These are phyloP conservation scores for Darksidea phi DNA, from an alignment of 495 filamentous ascomycete species.

Conservation along the genomic window DNA sequence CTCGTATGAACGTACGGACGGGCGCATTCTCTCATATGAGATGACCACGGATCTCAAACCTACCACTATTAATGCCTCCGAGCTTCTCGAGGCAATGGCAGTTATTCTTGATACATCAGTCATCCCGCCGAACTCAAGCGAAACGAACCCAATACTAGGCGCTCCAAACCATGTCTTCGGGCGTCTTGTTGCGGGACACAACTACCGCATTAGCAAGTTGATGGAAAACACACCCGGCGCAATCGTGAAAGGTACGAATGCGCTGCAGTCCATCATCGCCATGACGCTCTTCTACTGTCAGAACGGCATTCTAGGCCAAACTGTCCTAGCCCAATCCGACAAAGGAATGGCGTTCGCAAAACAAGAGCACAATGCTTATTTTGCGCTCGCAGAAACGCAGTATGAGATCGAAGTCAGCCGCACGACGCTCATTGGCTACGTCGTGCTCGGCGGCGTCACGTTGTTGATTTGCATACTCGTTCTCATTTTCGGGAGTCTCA, in stretches of 20 bases:
- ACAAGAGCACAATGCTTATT: not conserved
- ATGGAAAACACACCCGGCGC: constrained; percentile 1
- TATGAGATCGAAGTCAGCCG: constrained; percentile 15
- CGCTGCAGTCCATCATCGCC: constrained; percentile 16
- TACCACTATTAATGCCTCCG: not conserved
- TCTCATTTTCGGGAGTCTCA: constrained; percentile 10
- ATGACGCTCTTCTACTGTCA: constrained; percentile 30
- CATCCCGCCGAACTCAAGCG: not conserved
- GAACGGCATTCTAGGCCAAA: constrained; percentile 20
- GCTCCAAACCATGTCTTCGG: constrained; percentile 23
- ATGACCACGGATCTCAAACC: not conserved
- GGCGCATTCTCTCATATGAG: constrained; percentile 10
- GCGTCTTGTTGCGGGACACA: constrained; percentile 20
- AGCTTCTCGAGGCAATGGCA: constrained; percentile 6
- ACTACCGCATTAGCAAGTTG: constrained; percentile 24
- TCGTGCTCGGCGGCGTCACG: constrained; percentile 12
- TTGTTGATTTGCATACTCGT: constrained; percentile 14
- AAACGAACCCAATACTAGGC: constrained; percentile 17
- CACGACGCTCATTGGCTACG: constrained; percentile 19
- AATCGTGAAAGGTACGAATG: constrained; percentile 15
- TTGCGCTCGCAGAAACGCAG: constrained; percentile 18
- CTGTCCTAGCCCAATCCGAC: constrained; percentile 5
- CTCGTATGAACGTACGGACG: constrained; percentile 19
- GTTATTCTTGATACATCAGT: constrained; percentile 16
- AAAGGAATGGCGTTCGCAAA: constrained; percentile 1